A percentile compares a stretch with the other conserved stretches of the same genome.
These are phyloP conservation scores for Anisogramma anomala DNA, from an alignment of 2,329 filamentous ascomycete species.

Conservation along the genomic window DNA sequence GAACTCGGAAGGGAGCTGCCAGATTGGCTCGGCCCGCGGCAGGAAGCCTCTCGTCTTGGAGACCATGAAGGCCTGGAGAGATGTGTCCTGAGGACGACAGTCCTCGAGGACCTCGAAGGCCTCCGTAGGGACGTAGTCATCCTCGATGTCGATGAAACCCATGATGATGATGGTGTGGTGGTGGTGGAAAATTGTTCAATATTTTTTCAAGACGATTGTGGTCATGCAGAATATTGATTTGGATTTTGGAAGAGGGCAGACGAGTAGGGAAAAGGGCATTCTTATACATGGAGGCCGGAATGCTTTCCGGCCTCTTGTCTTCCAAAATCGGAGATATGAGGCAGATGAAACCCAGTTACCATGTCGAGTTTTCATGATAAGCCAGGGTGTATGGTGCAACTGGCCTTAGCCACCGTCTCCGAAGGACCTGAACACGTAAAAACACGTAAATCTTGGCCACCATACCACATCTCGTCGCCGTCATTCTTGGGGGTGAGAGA, in stretches of 20 bases:
- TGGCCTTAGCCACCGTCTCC: no score
- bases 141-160: constrained; percentile 27
- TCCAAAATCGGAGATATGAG: constrained; percentile 14
- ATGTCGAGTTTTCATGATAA: constrained; percentile 7
- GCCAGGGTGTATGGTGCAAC: constrained; percentile 5
- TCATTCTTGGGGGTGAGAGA: neutral
- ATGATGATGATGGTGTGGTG: no score
- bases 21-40: constrained; percentile 52
- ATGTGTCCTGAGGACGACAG: constrained; percentile 48
- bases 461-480: neutral
- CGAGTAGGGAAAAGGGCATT: no score
- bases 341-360: constrained; percentile 7
- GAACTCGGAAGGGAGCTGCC: constrained; percentile 61
- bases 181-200: constrained; percentile 1
- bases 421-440: neutral
- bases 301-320: constrained; percentile 21
- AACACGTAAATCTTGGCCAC: neutral
- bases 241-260: constrained; percentile 4
- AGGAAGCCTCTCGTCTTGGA: constrained; percentile 65
- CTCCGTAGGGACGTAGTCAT: constrained; percentile 17
- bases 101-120: constrained; percentile 53
- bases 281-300: constrained; percentile 25
- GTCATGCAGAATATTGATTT: neutral
- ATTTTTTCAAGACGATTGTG: neutral
- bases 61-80: constrained; percentile 66